A percentile compares a stretch with the other conserved stretches of the same genome.
These are phyloP conservation scores for Cicer bijugum DNA, from an alignment of 306 rosid genomes.

Conservation along the genomic window DNA sequence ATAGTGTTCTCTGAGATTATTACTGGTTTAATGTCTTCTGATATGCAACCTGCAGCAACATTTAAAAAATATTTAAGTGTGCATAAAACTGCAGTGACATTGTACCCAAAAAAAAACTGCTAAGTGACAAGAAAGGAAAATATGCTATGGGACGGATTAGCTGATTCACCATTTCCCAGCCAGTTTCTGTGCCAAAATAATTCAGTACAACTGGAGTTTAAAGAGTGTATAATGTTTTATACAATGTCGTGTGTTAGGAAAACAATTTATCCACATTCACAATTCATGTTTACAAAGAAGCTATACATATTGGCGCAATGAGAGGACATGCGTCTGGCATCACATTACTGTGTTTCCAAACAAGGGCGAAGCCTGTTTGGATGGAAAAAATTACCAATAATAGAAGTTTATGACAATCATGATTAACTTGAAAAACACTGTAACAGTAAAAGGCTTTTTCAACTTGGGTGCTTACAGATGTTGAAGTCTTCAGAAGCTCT, in stretches of 20 bases:
- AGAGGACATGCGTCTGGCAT: too few species aligned
- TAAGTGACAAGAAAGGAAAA: conserved; percentile 17
- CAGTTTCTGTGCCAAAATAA: conserved; percentile 22
- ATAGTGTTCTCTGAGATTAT: conserved; percentile 14
- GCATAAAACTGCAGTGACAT: not conserved
- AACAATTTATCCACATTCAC: too few species aligned
- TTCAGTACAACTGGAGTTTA: not conserved
- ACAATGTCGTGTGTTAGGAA: too few species aligned
- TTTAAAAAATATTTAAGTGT: conserved; percentile 21
- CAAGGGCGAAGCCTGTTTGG: too few species aligned
- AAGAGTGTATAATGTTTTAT: too few species aligned
- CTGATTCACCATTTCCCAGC: not conserved
- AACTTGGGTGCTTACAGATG: conserved; percentile 70
- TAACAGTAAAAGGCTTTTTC: conserved; percentile 13
- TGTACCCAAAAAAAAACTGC: not conserved
- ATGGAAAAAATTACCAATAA: not conserved
- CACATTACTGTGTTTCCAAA: too few species aligned
- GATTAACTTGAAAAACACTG: conserved; percentile 13
- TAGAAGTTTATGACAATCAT: conserved; percentile 15
- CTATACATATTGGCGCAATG: too few species aligned
- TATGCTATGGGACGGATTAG: conserved; percentile 9
- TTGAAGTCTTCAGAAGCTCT: conserved; percentile 93
- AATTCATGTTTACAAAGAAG: too few species aligned
- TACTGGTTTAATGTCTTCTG: conserved; percentile 79
- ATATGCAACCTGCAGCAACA: conserved; percentile 78